Evolutionary conservation across 352 stramenopile genomes (phyloP).

Genomic region (Pythium volutum): DNA sequence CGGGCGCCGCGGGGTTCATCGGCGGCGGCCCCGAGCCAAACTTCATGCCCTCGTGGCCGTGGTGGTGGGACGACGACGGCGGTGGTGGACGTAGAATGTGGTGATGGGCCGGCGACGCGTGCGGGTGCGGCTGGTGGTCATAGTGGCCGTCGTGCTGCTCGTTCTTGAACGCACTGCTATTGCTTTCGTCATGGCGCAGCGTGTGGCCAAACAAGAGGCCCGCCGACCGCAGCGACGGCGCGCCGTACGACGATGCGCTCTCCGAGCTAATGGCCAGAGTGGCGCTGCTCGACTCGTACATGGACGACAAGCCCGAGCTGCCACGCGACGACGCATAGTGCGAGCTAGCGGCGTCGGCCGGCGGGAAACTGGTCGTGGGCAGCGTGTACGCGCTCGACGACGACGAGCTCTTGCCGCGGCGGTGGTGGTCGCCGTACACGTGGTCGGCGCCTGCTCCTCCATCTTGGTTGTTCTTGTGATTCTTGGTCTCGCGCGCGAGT

Average conservation of each 20-base stretch:
- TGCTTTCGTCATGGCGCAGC: constrained; percentile 17
- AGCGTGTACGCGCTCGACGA: constrained; percentile 13
- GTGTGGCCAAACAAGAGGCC: constrained; percentile 18
- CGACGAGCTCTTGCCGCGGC: constrained; percentile 6
- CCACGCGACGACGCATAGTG: constrained; percentile 14
- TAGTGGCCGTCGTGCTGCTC: constrained; percentile 21
- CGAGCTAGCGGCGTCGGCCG: constrained; percentile 8
- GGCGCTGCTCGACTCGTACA: constrained; percentile 17
- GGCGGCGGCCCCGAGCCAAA: constrained; percentile 47
- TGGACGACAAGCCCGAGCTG: constrained; percentile 11
- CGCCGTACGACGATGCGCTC: constrained; percentile 14
- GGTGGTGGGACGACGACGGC: constrained; percentile 12
- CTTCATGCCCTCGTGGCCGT: constrained; percentile 45
- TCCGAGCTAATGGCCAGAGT: constrained; percentile 26
- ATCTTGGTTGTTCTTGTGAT: constrained; percentile 15
- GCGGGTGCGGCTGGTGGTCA: constrained; percentile 29
- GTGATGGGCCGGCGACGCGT: constrained; percentile 26
- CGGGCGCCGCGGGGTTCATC: constrained; percentile 63
- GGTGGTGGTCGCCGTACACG: constrained; percentile 19
- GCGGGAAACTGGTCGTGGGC: constrained; percentile 21
- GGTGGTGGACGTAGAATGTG: constrained; percentile 57
- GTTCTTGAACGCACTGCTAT: constrained; percentile 22
- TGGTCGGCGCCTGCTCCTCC: constrained; percentile 6
- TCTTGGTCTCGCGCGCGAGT: constrained; percentile 22
- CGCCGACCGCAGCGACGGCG: constrained; percentile 3